Evolutionary conservation across 176 grass and related monocot genomes (phyloP), one percentile per base, ranked within the genome.

Genomic region (Dendrocalamus sinicus): DNA sequence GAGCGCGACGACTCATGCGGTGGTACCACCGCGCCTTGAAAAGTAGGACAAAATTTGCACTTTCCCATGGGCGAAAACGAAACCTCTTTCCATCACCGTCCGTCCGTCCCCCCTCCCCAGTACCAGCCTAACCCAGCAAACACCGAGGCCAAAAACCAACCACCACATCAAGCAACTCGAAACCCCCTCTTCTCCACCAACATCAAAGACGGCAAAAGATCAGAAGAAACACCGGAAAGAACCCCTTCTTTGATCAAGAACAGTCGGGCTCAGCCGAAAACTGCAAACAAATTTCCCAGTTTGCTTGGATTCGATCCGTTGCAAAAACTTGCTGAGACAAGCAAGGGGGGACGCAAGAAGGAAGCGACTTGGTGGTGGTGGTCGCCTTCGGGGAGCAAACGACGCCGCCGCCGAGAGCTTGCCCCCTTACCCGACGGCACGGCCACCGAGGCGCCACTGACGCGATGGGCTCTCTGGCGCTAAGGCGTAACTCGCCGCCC

Each of bases 381-480:
- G 52, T 28, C 43, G 30, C 45, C 32, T 75, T 67, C 15, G 15
- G 43, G 54, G 17, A 57, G 15, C 16, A 81, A 39, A 78, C 54
- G 67, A 84, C 81, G 85, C 9, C 60, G 74, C 35, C 71, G 1
- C 55, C 76, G 19, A 75, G 73, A 43, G 86, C 47, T 35, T n/a
- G 32, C 14, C 73, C 50, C 51, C 28, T 57, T 47, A n/a, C 15
- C 70, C 81, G 70, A 83, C 77, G 83, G 65, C 75, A 83, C 72
- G 54, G 35, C 82, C 41, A 58, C 51, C 80, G 75, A 83, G 60
- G 69, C 55, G 83, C 45, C 72, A 46, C 40, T 76, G 65, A 41
- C 81, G 82, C 62, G 74, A 92, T 92, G 91, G 91, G 80, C n/a
- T 66, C 70, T 66, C 19, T 67, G 37, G 40, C 65, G 51, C 86